Evolutionary conservation across 371 early-diverging fungal species (phyloP), one percentile per base, ranked within the genome.

Genomic region (Rhizopus arrhizus): DNA sequence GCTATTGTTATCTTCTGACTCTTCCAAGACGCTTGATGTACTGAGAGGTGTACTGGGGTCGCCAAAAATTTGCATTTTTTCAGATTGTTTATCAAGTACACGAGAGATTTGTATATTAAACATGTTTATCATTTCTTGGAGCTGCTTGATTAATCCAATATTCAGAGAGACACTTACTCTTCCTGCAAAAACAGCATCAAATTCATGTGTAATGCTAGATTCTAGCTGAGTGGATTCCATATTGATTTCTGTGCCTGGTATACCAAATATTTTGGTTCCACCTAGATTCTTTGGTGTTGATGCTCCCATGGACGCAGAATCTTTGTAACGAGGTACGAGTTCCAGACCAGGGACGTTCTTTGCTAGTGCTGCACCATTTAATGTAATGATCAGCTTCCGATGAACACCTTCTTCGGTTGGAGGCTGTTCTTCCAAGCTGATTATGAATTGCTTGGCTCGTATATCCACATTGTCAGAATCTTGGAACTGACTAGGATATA

Each of bases 91-190:
- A 32, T 65, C 58, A 10, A 68, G 48, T 3, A 74, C 77, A 29
- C 80, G 77, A 2, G 68, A 56, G 3, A 77, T 45, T 45, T 80
- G 77, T 0, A 59, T 45, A n/a, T 69, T 75, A 43, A 77, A 80
- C 68, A 74, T 73, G 13, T 75, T 75, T 29, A 65, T 62, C 64
- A 80, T 61, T 59, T 89, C 90, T 62, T 84, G 86, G 13, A 92
- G 63, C 57, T 89, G 88, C 42, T 78, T 78, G 58, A 90, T 90
- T 31, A 89, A 72, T 3, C 88, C 88, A 55, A 91, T 73, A 65
- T 92, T 92, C 11, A 91, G 73, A 0, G 92, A 91, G 2, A 92
- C 82, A 57, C 90, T 83, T 53, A 92, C 80, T 16, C 83, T 80
- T 3, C 89, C 91, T 4, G 72, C 80, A 68, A 92, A 92, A 3